Percentiles rank a stretch among this genome's conserved stretches.
Evolutionary conservation across 495 filamentous ascomycete genomes (phyloP).

Genomic region (Opeltia flavorubescens): DNA sequence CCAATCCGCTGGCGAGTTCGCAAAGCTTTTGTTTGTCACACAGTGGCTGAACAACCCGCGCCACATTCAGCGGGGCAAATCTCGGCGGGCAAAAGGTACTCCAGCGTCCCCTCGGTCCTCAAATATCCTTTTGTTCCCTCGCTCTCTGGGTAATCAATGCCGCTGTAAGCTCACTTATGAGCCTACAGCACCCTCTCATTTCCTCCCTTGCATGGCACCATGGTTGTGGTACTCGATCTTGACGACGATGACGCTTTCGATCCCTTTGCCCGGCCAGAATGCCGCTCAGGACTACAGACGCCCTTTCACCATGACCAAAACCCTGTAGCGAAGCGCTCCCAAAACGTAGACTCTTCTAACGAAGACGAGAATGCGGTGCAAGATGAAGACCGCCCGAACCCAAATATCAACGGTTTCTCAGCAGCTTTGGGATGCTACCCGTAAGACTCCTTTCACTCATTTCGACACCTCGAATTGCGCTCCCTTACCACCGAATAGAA

Average conservation of each 20-base stretch:
- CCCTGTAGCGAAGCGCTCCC: neutral
- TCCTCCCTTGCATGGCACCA: constrained; percentile 21
- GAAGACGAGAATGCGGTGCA: constrained; percentile 9
- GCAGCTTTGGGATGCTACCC: constrained; percentile 79
- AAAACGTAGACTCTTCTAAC: constrained; percentile 5
- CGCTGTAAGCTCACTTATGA: neutral
- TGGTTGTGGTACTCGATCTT: constrained; percentile 54
- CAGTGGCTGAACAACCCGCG: neutral
- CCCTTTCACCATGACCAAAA: neutral
- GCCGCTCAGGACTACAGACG: constrained; percentile 14
- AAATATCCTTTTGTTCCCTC: neutral
- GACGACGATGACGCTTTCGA: constrained; percentile 37
- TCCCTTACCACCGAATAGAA: constrained; percentile 31
- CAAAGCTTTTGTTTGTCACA: too few relatives aligned
- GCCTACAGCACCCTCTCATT: constrained; percentile 10
- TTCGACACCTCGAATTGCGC: constrained; percentile 11
- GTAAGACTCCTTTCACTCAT: constrained; percentile 35
- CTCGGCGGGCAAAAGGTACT: too few relatives aligned
- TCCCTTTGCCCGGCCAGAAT: constrained; percentile 23
- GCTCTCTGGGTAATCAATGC: neutral
- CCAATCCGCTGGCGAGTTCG: too few relatives aligned
- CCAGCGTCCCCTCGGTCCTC: too few relatives aligned
- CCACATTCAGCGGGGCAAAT: too few relatives aligned
- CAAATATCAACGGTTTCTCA: constrained; percentile 57
- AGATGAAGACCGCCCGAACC: constrained; percentile 34